These are phyloP conservation scores for Allium sativum DNA, from an alignment of 106 monocot genomes.

Conservation along the genomic window DNA sequence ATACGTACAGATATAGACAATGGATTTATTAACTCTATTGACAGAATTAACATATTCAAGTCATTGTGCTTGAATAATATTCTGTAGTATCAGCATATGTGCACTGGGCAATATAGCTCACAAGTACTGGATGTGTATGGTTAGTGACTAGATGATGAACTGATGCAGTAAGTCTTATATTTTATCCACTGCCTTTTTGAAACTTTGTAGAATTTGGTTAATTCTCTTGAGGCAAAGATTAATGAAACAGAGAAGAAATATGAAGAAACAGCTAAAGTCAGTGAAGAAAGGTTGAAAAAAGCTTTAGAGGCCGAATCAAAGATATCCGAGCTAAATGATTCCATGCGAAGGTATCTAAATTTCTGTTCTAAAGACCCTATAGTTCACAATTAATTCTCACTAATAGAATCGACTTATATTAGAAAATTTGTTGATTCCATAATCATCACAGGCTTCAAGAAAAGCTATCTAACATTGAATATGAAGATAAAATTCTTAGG, in stretches of 20 bases:
- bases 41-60: too few relatives aligned
- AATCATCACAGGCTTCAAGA: conserved; percentile 51
- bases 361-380: too few relatives aligned
- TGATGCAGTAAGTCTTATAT: neutral
- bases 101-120: too few relatives aligned
- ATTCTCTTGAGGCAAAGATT: conserved; percentile 77
- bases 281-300: conserved; percentile 72
- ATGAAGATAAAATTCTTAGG: conserved; percentile 88
- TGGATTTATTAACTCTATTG: too few relatives aligned
- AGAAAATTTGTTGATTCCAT: too few relatives aligned
- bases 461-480: conserved; percentile 70
- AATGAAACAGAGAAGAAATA: conserved; percentile 86
- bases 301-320: conserved; percentile 66
- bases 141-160: neutral
- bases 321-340: conserved; percentile 45
- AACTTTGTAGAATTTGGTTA: conserved; percentile 46
- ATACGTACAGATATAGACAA: too few relatives aligned
- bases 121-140: too few relatives aligned
- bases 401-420: too few relatives aligned
- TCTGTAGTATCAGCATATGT: too few relatives aligned
- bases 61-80: too few relatives aligned
- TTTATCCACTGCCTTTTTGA: neutral
- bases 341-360: conserved; percentile 61
- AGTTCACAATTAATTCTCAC: too few relatives aligned
- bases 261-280: conserved; percentile 71